These are phyloP conservation scores for Paratinospora sagittata DNA, from an alignment of 164 flowering plant species.

Conservation along the genomic window DNA sequence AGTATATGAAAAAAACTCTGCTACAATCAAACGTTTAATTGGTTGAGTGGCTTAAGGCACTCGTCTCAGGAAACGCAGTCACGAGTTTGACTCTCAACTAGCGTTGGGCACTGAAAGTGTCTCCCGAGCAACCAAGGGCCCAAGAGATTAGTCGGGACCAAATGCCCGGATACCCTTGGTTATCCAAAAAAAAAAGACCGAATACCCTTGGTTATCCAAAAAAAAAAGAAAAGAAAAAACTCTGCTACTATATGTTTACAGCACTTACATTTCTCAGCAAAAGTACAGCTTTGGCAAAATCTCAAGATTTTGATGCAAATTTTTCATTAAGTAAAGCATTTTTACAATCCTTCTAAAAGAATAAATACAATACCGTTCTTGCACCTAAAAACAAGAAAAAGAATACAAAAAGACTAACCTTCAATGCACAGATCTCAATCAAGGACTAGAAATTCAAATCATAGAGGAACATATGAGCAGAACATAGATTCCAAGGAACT, in stretches of 20 bases:
- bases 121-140: too few species aligned
- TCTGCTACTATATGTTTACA: background rate
- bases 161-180: too few species aligned
- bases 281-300: background rate
- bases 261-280: background rate
- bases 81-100: too few species aligned
- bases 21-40: too few species aligned
- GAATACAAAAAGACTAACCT: background rate
- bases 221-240: too few species aligned
- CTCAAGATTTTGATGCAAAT: slow-evolving; percentile 3
- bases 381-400: background rate
- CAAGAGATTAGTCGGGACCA: too few species aligned
- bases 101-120: too few species aligned
- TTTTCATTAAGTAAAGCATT: background rate
- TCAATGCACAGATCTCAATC: background rate
- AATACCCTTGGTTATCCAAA: too few species aligned
- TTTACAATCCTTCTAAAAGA: background rate
- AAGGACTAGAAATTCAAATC: slow-evolving; percentile 3
- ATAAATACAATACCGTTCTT: background rate
- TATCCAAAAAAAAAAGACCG: too few species aligned
- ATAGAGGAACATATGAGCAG: slow-evolving; percentile 1
- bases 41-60: too few species aligned
- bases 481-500: background rate
- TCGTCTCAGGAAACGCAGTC: too few species aligned
- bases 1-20: background rate